Evolutionary conservation across 805 yeast species (phyloP), one percentile per base, ranked within the genome.

Genomic region (Phaffomyces antillensis): DNA sequence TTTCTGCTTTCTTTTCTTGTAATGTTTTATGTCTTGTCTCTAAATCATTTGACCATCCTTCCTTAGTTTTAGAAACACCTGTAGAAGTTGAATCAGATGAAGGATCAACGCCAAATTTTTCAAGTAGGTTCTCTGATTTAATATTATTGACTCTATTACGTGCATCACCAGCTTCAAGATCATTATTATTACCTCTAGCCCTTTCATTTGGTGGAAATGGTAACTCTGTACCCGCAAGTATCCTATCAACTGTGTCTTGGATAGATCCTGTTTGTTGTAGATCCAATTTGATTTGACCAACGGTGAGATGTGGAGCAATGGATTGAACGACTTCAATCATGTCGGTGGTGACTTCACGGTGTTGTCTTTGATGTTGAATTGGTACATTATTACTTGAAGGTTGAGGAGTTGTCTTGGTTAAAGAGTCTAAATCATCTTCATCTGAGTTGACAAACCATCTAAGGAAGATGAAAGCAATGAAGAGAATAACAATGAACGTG

Each of bases 321-420:
- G 88, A 79, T 53, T 80, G 85, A 2, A 91, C 96, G 0, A 86
- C 81, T 51, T 84, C 93, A 37, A 91, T 72, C 98, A 91, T 91
- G 46, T 76, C 77, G 6, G 68, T 70, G 4, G 83, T 79, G 20
- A 83, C 81, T 13, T 61, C 66, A 46, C 86, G 73, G 39, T 73
- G 67, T 12, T 24, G 26, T 24, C 32, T 32, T 10, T 17, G 42
- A 16, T 12, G 32, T 28, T 38, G 40, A 11, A 32, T 9, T 28
- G 30, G 13, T 11, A 11, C 30, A 28, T 28, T 28, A 11, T 20
- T 20, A 3, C n/a, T n/a, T 30, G 33, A 30, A 3, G 24, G 13
- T 38, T 24, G 28, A 5, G 9, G 26, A 7, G 35, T 9, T 6
- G 16, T 2, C 6, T 30, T 9, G 1, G 34, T 5, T n/a, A 38